Evolutionary conservation across 1,139 yeast species (phyloP), one percentile per base, ranked within the genome.

Genomic region (Pichia sorboxylosa): DNA sequence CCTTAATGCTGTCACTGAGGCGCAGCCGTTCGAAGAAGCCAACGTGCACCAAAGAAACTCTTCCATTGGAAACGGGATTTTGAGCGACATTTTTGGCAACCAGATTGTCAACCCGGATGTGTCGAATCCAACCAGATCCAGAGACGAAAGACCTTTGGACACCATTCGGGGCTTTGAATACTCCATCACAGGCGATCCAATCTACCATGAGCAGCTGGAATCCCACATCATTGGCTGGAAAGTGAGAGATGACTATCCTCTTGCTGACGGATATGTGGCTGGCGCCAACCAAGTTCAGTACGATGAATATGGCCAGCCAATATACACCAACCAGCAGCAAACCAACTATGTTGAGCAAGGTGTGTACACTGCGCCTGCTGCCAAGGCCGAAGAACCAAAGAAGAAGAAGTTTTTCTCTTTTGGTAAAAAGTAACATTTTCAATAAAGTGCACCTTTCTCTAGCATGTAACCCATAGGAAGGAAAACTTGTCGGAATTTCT

Each of bases 131-230:
- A 78, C 96, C 11, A 70, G 98, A 49, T 59, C 81, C 13, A 70
- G 97, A 53, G 85, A 85, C 55, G 98, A 90, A 61, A 73, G 98
- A 46, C 98, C 98, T 4, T 61, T 90, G 51, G 98, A 92, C 57
- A 90, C 98, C 2, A 85, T 90, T 48, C 65, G 96, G 43, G 70
- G 82, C 5, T 90, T 90, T 57, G 97, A 90, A 61, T 90, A 79
- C 52, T 77, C 95, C 22, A 83, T 90, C 42, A 80, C 94, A 4
- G 96, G 96, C 28, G 95, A 87, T 54, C 62, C 67, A 35, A 57
- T 69, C 18, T 78, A 80, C 60, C 69, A 77, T 34, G 90, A 82
- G 38, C 85, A 82, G 49, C 66, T 84, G 52, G 96, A 87, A 56
- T 67, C 87, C 8, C 69, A 69, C 16, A 61, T 73, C 24, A 65